Percentiles rank a stretch among this genome's conserved stretches.
Conservation (phyloP, 1,284 basidiomycete genomes). For the Fistulinella cinereoalba region DNA sequence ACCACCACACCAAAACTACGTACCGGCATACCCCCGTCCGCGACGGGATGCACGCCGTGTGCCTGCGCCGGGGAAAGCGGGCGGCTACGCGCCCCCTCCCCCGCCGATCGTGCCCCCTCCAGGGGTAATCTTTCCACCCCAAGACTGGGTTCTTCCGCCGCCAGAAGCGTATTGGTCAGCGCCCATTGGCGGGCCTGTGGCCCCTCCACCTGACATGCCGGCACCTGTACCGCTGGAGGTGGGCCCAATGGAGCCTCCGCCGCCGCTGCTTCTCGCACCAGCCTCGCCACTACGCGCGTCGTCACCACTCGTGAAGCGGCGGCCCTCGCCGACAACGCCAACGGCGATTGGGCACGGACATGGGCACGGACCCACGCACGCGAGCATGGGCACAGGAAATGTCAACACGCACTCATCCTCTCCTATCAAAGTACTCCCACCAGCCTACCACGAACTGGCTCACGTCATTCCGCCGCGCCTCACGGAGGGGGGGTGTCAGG, state of each 20-base stretch:
- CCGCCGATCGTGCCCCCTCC: constrained; percentile 25
- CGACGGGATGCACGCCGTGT: constrained; percentile 13
- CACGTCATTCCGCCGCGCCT: constrained; percentile 18
- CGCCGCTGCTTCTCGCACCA: constrained; percentile 17
- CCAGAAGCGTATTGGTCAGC: constrained; percentile 15
- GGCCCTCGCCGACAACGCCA: no score
- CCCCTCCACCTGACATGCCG: constrained; percentile 4
- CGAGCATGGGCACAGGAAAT: constrained; percentile 1
- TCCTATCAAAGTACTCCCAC: constrained; percentile 12
- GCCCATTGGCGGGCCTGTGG: constrained; percentile 1
- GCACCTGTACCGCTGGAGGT: background rate
- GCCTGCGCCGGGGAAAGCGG: constrained; percentile 9
- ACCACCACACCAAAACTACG: constrained; percentile 12
- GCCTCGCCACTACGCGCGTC: constrained; percentile 11
- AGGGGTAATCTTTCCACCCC: constrained; percentile 24
- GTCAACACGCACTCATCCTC: constrained; percentile 9
- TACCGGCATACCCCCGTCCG: constrained; percentile 1
- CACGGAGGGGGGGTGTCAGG: constrained; percentile 26
- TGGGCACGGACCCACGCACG: no score
- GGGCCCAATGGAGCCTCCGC: constrained; percentile 14
- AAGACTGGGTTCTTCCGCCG: constrained; percentile 19
- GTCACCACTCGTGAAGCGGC: constrained; percentile 15
- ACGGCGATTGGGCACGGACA: no score
- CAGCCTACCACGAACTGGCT: constrained; percentile 21
- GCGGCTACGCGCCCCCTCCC: constrained; percentile 4